Evolutionary conservation across 2,329 filamentous ascomycete species (phyloP), one percentile per base, ranked within the genome.

Genomic region (Fonsecaea pugnacius): DNA sequence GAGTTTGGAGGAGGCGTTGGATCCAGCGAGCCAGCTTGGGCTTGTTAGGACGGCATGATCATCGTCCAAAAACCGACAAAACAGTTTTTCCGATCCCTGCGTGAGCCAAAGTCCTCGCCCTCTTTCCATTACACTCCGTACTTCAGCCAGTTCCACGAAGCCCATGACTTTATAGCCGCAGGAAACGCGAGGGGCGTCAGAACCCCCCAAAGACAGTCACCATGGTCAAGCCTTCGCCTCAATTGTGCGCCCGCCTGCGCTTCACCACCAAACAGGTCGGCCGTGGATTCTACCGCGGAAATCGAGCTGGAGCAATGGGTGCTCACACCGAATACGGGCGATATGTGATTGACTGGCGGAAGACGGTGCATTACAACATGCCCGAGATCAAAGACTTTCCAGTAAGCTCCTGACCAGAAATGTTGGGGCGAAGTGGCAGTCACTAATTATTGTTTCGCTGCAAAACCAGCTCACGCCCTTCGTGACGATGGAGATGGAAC

Each of bases 251-350:
- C 10, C 71, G 69, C 53, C 63, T 70, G 63, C 66, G 66, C 50
- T 86, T 99, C 74, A 97, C 91, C 12, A 96, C 94, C 71, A 99
- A 99, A 80, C 89, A 95, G 78, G 89, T 94, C 76, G 91, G 90
- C 77, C 91, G 92, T 75, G 94, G 93, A 71, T 99, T 89, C 86
- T 99, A 99, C 87, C 98, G 98, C 84, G 95, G 95, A 75, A 97
- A 90, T 73, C 85, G 93, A 53, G 89, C 92, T 0, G 95, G 95
- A 1, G 87, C 90, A 48, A 92, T 96, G 87, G 95, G 95, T 77
- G 80, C 83, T 14, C 91, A 96, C 79, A 93, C 91, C 60, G 90
- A 91, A 76, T 86, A 87, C 75, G 95, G 94, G 77, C 89, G 89
- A 57, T 99, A 95, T 78, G 77, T 87, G 53, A 88, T 98, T 70